Evolutionary conservation across 75 land plant genomes (phyloP), one percentile per base, ranked within the genome.

Genomic region (Pinus albicaulis): DNA sequence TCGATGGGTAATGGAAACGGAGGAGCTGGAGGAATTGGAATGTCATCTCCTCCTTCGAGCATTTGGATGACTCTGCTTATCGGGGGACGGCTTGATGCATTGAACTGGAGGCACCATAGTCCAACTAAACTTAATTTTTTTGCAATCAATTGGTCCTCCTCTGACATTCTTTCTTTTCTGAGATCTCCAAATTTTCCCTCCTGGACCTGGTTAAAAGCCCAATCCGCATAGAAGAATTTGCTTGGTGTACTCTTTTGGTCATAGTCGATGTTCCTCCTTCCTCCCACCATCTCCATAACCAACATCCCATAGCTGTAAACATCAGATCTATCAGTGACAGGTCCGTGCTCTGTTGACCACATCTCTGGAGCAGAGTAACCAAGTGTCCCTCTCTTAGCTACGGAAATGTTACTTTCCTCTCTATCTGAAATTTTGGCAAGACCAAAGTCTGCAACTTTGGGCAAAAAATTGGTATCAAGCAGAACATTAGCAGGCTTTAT

Each of bases 351-450:
- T 56, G 87, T 89, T 24, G 91, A 86, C 4, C 89, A 88, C 98
- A 92, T 92, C 74, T 95, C 98, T 12, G 98, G 98, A 2, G 98
- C 93, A 60, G 92, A 60, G 74, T 92, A 95, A 4, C 98, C 98
- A 59, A 91, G 79, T 0, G 94, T 92, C 0, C 94, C 94, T 55
- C 77, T 85, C 11, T 80, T 87, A 68, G 85, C 31, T 19, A 81
- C 82, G 26, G 77, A 76, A 38, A 81, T 73, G 56, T 81, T 64
- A 60, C 80, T 85, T 48, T 10, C 53, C 53, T 8, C 91, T 17
- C 80, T 69, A 65, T 88, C 82, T 5, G 85, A 56, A 7, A 92
- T 86, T 69, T 90, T 90, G 14, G 95, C 95, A 17, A 92, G 90
- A 4, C 95, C 95, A 75, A 92, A 92, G 79, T 92, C 95, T 0